A percentile compares a stretch with the other conserved stretches of the same genome.
phyloP scores from a whole-genome alignment of 2,329 filamentous ascomycete species.

The Fusarium sarcochroum region DNA sequence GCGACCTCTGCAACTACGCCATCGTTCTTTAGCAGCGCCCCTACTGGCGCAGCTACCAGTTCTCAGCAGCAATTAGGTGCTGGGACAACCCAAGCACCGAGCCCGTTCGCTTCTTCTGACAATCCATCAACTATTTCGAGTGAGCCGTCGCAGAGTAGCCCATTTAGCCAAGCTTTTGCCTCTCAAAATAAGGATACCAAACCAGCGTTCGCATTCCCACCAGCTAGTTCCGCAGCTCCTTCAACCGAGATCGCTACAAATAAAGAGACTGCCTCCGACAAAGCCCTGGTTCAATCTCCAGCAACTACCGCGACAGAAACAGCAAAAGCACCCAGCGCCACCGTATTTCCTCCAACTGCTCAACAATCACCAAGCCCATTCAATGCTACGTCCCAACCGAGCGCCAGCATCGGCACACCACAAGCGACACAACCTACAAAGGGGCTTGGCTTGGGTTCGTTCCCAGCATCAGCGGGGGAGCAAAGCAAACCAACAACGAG shows the following conservation, averaged over 20 bases:
- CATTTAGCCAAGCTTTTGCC: slow-evolving; percentile 22
- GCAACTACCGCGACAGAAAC: slow-evolving; percentile 3
- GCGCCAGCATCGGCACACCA: not conserved
- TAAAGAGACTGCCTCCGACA: slow-evolving; percentile 12
- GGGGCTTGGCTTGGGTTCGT: not conserved
- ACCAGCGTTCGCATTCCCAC: slow-evolving; percentile 17
- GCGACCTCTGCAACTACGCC: slow-evolving; percentile 9
- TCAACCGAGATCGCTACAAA: slow-evolving; percentile 1
- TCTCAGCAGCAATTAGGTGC: slow-evolving; percentile 9
- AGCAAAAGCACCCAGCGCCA: slow-evolving; percentile 29
- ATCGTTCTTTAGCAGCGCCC: slow-evolving; percentile 10
- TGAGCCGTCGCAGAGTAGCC: slow-evolving; percentile 17
- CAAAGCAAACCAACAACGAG: slow-evolving; percentile 10
- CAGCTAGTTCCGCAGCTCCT: slow-evolving; percentile 9
- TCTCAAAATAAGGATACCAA: slow-evolving; percentile 2
- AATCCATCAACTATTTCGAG: slow-evolving; percentile 8
- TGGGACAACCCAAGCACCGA: slow-evolving; percentile 15
- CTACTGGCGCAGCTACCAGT: slow-evolving; percentile 16
- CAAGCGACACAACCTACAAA: slow-evolving; percentile 4
- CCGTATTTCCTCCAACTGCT: slow-evolving; percentile 32
- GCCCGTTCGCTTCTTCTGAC: slow-evolving; percentile 34
- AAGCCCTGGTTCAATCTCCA: not conserved
- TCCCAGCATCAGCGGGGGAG: not conserved
- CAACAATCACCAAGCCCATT: slow-evolving; percentile 28
- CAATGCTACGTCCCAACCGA: slow-evolving; percentile 20